Percentiles rank a stretch among this genome's conserved stretches.
Evolutionary conservation across 345 rosid species (phyloP).

Genomic region (Hevea brasiliensis): DNA sequence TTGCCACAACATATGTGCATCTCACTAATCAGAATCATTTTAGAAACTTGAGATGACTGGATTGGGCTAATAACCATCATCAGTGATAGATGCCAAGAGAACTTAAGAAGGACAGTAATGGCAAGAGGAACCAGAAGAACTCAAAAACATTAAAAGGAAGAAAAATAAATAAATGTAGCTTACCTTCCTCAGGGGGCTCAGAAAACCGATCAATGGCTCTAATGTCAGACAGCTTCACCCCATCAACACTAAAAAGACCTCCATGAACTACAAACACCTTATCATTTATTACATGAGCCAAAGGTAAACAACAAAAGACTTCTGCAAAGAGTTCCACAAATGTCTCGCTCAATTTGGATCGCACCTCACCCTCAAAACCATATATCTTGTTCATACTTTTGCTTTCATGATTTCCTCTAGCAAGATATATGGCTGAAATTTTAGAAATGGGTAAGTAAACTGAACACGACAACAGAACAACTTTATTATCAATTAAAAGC

Average conservation of each 20-base stretch:
- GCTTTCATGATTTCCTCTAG: constrained; percentile 99
- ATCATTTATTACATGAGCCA: constrained; percentile 81
- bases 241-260: constrained; percentile 95
- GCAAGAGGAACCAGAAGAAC: not conserved
- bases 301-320: constrained; percentile 91
- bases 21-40: not conserved
- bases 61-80: not conserved
- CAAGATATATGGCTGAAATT: constrained; percentile 77
- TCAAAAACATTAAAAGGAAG: not conserved
- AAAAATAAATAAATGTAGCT: constrained; percentile 5
- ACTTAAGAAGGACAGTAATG: not conserved
- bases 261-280: constrained; percentile 95
- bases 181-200: constrained; percentile 99
- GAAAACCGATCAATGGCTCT: constrained; percentile 85
- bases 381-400: constrained; percentile 99
- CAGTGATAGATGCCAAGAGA: not conserved
- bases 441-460: constrained; percentile 15
- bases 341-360: constrained; percentile 84
- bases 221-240: constrained; percentile 88
- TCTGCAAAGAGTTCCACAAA: constrained; percentile 96
- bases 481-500: not conserved
- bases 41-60: constrained; percentile 2
- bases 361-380: constrained; percentile 99
- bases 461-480: constrained; percentile 4
- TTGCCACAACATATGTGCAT: not conserved